A percentile compares a stretch with the other conserved stretches of the same genome.
phyloP scores from a whole-genome alignment of 352 stramenopile species.

The Pythium utonaiense region DNA sequence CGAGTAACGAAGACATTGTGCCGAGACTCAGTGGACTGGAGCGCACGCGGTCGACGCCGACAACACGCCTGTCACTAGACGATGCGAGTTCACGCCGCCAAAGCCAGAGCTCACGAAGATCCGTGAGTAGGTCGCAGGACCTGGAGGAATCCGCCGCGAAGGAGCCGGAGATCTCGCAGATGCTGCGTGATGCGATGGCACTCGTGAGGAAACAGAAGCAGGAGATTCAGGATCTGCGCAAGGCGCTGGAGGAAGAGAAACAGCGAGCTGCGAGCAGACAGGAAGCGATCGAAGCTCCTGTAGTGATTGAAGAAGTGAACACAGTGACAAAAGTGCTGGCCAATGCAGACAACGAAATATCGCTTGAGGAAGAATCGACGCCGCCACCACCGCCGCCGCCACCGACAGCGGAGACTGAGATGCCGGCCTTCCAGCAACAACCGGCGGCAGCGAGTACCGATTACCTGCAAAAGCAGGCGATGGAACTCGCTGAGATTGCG shows the following conservation, averaged over 20 bases:
- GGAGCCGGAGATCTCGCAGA: slow-evolving; percentile 44
- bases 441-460: slow-evolving; percentile 13
- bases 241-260: slow-evolving; percentile 21
- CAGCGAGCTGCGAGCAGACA: not conserved
- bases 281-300: slow-evolving; percentile 1
- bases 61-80: slow-evolving; percentile 23
- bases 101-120: not conserved
- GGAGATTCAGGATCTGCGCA: slow-evolving; percentile 52
- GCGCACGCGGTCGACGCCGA: slow-evolving; percentile 6
- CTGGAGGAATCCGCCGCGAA: slow-evolving; percentile 9
- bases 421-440: not conserved
- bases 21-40: slow-evolving; percentile 3
- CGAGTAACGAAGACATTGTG: slow-evolving; percentile 14
- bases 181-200: slow-evolving; percentile 65
- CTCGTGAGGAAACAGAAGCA: slow-evolving; percentile 65
- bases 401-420: not conserved
- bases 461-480: slow-evolving; percentile 31
- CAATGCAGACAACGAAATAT: not conserved
- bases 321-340: not conserved
- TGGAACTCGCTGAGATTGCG: slow-evolving; percentile 34
- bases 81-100: slow-evolving; percentile 14
- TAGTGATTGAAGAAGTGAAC: not conserved
- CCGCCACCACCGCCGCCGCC: not conserved
- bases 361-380: not conserved
- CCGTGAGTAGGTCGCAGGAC: not conserved